Base-by-base conservation (phyloP, 768 basidiomycete genomes). In the Pilatotrama ljubarskyi region DNA sequence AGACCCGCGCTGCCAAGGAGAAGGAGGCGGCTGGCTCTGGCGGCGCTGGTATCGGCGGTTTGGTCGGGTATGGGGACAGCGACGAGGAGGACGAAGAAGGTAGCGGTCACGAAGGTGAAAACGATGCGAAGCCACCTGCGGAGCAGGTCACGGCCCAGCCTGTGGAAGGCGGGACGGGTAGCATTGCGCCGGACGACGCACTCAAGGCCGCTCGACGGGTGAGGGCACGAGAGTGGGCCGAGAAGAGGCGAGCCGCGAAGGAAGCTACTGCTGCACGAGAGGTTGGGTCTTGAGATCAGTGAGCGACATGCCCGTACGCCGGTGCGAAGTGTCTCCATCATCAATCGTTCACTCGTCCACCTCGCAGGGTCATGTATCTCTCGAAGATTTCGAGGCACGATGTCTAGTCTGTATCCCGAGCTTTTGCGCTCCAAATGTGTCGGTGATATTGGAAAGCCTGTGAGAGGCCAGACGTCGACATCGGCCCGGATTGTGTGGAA, bases 201-300 rank as follows among this genome's bases (percentile, higher is more conserved):
- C 66, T 73, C 20, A 80, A 77, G 63, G 80, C 80, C 58, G 82
- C 79, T 2, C 75, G 85, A n/a, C 76, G 85, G 13, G 76, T 75
- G 20, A 78, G 82, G 58, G 83, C 85, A 10, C 82, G 78, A 66
- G 78, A 83, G 61, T 88, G 86, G 86, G 75, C 78, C 6, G 77
- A 80, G 63, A 80, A 76, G 61, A 77, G 84, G 51, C 78, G 81
- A 13, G 72, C 72, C 24, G 57, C 46, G 22, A 61, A 63, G 46
- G 32, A 37, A 26, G 20, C 32, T 4, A 24, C 5, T 10, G 29
- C 29, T 32, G 29, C 5, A 10, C 29, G 10, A 32, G 29, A 10
- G 10, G 29, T 5, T 32, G 29, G 10, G 29, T 32, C 29, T 32
- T 5, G 29, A 10, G 10, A 32, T 10, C 5, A 10, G 29, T 32